phyloP scores from a whole-genome alignment of 2,329 filamentous ascomycete genomes.

The Botrytis fragariae region DNA sequence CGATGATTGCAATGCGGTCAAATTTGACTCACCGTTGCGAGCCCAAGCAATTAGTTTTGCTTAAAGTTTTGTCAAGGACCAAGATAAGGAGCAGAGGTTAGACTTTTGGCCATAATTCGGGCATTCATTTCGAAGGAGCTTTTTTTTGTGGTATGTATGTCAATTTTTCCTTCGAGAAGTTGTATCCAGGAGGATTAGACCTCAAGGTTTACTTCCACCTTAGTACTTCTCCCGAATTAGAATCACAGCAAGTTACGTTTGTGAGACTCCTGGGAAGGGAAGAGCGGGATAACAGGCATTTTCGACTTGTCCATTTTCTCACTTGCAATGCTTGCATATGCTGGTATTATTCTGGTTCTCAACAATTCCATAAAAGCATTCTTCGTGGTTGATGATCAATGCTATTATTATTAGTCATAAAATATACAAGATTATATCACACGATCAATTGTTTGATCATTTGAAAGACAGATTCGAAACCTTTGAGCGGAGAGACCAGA shows the following conservation, averaged over 20 bases:
- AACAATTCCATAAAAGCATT: background rate
- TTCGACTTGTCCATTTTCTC: background rate
- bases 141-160: background rate
- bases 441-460: background rate
- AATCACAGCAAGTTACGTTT: background rate
- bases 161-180: background rate
- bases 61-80: background rate
- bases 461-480: background rate
- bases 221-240: background rate
- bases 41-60: conserved; percentile 1
- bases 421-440: background rate
- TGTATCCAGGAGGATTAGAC: background rate
- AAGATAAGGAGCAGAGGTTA: background rate
- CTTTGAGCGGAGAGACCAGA: background rate
- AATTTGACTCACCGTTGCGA: background rate
- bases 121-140: background rate
- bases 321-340: background rate
- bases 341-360: background rate
- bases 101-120: background rate
- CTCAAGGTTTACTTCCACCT: background rate
- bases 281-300: background rate
- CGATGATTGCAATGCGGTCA: background rate
- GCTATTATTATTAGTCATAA: background rate
- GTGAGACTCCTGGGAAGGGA: background rate
- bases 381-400: background rate